phyloP scores from a whole-genome alignment of 2,329 filamentous ascomycete species.

The Claviceps pusilla region DNA sequence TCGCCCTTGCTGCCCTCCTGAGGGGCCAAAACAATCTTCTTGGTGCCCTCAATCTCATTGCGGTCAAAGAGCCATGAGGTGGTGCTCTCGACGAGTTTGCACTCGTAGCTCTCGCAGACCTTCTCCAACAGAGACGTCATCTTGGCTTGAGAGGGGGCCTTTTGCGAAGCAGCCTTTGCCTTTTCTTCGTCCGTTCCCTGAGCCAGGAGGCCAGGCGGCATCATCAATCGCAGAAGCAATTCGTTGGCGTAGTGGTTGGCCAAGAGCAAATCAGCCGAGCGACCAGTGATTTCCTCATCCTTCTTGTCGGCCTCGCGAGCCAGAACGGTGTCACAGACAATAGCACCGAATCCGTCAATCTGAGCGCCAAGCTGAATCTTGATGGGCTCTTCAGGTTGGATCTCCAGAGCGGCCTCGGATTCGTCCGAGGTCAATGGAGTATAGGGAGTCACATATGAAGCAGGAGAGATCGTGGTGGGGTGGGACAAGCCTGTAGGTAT shows the following conservation, averaged over 20 bases:
- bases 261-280: constrained; percentile 72
- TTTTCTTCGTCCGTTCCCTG: constrained; percentile 86
- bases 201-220: constrained; percentile 76
- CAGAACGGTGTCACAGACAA: constrained; percentile 85
- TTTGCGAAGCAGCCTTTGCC: constrained; percentile 71
- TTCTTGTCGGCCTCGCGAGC: constrained; percentile 48
- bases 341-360: constrained; percentile 92
- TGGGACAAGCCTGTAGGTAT: constrained; percentile 58
- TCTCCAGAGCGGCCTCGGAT: constrained; percentile 62
- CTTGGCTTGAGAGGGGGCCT: constrained; percentile 69
- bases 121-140: constrained; percentile 84
- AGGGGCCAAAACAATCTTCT: constrained; percentile 91
- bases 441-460: constrained; percentile 89
- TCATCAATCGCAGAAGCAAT: constrained; percentile 75
- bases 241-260: constrained; percentile 95
- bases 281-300: constrained; percentile 53
- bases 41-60: constrained; percentile 92
- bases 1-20: constrained; percentile 83
- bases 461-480: constrained; percentile 88
- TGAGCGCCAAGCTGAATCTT: constrained; percentile 99
- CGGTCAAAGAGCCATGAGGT: constrained; percentile 93
- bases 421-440: constrained; percentile 79
- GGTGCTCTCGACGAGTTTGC: constrained; percentile 90
- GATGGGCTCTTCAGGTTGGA: constrained; percentile 75
- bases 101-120: constrained; percentile 78